Percentiles rank a stretch among this genome's conserved stretches.
phyloP scores from a whole-genome alignment of 192 early-diverging fungal genomes.

The Gaertneriomyces sp. region DNA sequence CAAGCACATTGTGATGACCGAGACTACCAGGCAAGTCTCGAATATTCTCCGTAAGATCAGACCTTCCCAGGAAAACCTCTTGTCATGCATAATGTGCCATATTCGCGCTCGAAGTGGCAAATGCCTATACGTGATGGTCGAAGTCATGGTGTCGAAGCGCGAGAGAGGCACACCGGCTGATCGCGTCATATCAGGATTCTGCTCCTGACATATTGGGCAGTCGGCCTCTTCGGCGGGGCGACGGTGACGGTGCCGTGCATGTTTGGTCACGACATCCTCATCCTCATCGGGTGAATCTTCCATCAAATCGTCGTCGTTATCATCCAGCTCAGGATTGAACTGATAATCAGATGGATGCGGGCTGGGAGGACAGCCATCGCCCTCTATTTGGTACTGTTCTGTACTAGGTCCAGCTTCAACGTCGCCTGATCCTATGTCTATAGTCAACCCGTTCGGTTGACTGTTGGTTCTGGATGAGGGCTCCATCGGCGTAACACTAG shows the following conservation, averaged over 20 bases:
- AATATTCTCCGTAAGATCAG: conserved; percentile 7
- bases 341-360: conserved; percentile 6
- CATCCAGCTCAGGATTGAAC: conserved; percentile 6
- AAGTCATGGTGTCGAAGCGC: neutral
- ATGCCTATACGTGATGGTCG: neutral
- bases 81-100: neutral
- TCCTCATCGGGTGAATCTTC: conserved; percentile 2
- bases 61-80: neutral
- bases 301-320: conserved; percentile 10
- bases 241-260: neutral
- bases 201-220: neutral
- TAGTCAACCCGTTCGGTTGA: too few relatives aligned
- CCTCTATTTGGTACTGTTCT: too few relatives aligned
- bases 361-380: neutral
- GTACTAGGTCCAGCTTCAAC: too few relatives aligned
- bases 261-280: neutral
- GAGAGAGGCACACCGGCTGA: neutral
- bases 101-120: neutral
- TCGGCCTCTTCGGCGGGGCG: neutral
- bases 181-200: too few relatives aligned
- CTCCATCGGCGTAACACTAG: too few relatives aligned
- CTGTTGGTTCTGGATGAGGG: too few relatives aligned
- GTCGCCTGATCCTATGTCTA: too few relatives aligned
- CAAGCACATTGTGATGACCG: conserved; percentile 24
- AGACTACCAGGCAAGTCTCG: conserved; percentile 9